phyloP scores from a whole-genome alignment of 2,329 filamentous ascomycete genomes.

The Sarocladiaceae sp. region DNA sequence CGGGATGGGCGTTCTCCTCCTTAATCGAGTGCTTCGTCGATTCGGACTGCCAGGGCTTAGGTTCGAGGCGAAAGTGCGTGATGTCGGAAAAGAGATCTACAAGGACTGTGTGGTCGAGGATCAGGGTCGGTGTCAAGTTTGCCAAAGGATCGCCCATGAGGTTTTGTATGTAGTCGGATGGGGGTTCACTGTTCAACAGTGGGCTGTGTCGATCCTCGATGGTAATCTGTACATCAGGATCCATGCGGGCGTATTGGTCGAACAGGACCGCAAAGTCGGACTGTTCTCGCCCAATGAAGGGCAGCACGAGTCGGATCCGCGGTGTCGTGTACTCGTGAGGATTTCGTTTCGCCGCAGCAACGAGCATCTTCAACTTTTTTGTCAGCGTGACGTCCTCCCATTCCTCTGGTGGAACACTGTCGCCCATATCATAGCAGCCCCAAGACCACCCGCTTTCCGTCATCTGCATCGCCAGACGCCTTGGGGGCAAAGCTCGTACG shows the following conservation, averaged over 20 bases:
- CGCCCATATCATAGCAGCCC: constrained; percentile 22
- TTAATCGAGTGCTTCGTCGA: constrained; percentile 28
- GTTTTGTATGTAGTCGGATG: constrained; percentile 21
- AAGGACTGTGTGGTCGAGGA: constrained; percentile 35
- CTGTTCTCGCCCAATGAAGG: constrained; percentile 23
- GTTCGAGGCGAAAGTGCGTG: constrained; percentile 27
- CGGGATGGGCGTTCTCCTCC: constrained; percentile 23
- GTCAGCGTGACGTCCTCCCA: constrained; percentile 28
- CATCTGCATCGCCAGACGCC: constrained; percentile 32
- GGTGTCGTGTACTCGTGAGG: constrained; percentile 31
- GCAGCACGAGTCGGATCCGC: constrained; percentile 27
- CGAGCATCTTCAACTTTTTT: constrained; percentile 25
- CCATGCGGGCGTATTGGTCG: constrained; percentile 21
- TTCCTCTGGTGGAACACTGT: constrained; percentile 25
- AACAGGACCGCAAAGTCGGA: constrained; percentile 26
- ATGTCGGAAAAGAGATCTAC: constrained; percentile 34
- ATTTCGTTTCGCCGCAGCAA: constrained; percentile 29
- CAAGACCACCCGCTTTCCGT: constrained; percentile 35
- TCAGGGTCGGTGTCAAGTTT: constrained; percentile 28
- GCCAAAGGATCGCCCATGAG: constrained; percentile 25
- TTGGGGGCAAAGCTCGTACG: constrained; percentile 22
- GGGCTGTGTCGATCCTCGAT: constrained; percentile 23
- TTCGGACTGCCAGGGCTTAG: constrained; percentile 26
- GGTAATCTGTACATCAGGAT: constrained; percentile 24
- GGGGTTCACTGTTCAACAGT: constrained; percentile 19